phyloP scores from a whole-genome alignment of 1,284 basidiomycete species.

The Ustilago trichophora region DNA sequence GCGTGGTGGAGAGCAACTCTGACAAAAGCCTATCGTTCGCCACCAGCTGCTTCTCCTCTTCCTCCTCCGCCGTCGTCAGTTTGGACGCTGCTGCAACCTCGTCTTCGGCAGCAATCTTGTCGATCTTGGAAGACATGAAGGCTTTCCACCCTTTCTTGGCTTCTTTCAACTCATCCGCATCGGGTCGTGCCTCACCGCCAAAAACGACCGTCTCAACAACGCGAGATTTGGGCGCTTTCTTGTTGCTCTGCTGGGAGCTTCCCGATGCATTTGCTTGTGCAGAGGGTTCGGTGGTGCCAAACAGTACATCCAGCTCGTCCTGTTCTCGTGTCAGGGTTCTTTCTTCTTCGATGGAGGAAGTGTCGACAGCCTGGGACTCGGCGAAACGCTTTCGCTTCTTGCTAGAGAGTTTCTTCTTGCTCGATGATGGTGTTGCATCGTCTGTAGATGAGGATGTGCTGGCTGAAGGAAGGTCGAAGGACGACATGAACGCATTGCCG shows the following conservation, averaged over 20 bases:
- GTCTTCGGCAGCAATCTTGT: slow-evolving; percentile 34
- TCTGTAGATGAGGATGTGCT: background rate
- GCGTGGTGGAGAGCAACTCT: slow-evolving; percentile 60
- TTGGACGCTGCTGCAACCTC: slow-evolving; percentile 4
- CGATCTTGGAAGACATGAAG: slow-evolving; percentile 53
- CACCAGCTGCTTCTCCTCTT: slow-evolving; percentile 55
- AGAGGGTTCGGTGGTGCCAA: slow-evolving; percentile 10
- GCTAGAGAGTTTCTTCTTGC: slow-evolving; percentile 19
- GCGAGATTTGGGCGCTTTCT: slow-evolving; percentile 19
- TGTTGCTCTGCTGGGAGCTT: slow-evolving; percentile 10
- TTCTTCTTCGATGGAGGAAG: background rate
- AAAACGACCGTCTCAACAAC: slow-evolving; percentile 40
- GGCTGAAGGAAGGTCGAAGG: slow-evolving; percentile 20
- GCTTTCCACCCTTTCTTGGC: slow-evolving; percentile 49
- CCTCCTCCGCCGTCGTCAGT: slow-evolving; percentile 32
- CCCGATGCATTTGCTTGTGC: background rate
- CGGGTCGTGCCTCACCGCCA: slow-evolving; percentile 24
- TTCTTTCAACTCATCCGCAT: slow-evolving; percentile 23
- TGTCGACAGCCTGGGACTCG: slow-evolving; percentile 5
- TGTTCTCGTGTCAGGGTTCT: slow-evolving; percentile 1
- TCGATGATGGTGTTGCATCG: background rate
- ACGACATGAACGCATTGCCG: slow-evolving; percentile 41
- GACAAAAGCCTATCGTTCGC: slow-evolving; percentile 62
- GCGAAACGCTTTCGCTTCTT: slow-evolving; percentile 38
- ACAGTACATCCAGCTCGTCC: slow-evolving; percentile 37